Base-by-base conservation (phyloP, 2,329 filamentous ascomycete species). In the Aspergillus ustus region DNA sequence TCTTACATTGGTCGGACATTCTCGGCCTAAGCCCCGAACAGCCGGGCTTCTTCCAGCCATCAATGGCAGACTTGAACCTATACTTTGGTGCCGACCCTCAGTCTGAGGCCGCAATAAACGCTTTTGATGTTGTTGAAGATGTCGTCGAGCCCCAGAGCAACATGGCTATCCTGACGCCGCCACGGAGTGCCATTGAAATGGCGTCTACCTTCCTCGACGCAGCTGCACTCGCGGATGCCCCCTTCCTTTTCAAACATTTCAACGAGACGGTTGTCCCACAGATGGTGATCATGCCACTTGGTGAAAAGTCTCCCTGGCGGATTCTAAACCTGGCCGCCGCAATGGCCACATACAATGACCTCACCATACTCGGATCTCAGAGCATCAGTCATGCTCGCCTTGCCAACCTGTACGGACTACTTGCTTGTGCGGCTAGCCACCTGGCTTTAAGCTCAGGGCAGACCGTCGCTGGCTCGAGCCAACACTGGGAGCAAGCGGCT, bases 261-360 rank as follows among this genome's bases (percentile, higher is more conserved):
- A 71, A 73, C 22, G 68, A 74, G 40, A 60, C 67, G 19, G 72
- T 77, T 3, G 71, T 76, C 40, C 67, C 69, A 1, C 70, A 71
- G 4, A 72, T 76, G 52, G 69, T 71, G 64, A 67, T 71, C 11
- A 67, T 75, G 52, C 73, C 73, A 2, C 63, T 70, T 6, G 68
- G 69, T 1, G 63, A 70, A 31, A 75, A 76, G 54, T 73, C 73
- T 1, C 74, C 74, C 3, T 77, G 73, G 72, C 71, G 71, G 52
- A 72, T 74, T 15, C 50, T 75, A 45, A 73, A 75, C 46, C 60
- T 75, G 4, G 67, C 73, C 0, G 66, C 68, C 9, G 75, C 73
- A 1, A 66, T 76, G 9, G 62, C 72, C 4, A 73, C 73, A 7
- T 71, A 70, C 49, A 68, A 70, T 7, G 73, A 75, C 19, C 52